A percentile compares a stretch with the other conserved stretches of the same genome.
Evolutionary conservation across 2,329 filamentous ascomycete species (phyloP).

Genomic region (Fusarium sacchari): DNA sequence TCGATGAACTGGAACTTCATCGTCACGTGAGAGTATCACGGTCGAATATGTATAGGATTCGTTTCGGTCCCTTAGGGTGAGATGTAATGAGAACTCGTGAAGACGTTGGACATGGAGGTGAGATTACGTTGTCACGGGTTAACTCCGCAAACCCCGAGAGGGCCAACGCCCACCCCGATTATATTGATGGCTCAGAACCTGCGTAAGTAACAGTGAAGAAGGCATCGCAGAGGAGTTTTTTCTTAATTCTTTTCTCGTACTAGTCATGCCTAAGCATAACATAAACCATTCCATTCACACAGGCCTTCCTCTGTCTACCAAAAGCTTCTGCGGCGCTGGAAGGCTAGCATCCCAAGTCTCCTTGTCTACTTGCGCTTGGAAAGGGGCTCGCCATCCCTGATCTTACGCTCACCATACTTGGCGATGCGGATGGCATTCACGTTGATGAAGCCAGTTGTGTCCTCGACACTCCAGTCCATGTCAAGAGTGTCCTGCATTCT

Average conservation of each 20-base stretch:
- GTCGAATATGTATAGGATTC: not conserved
- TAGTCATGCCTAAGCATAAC: not conserved
- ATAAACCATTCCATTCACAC: not conserved
- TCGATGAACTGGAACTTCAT: slow-evolving; percentile 39
- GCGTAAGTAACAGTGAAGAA: not conserved
- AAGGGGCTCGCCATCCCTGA: not conserved
- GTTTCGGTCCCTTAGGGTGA: not conserved
- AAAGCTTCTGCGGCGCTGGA: not conserved
- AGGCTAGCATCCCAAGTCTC: not conserved
- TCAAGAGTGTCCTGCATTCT: not conserved
- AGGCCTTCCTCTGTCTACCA: not conserved
- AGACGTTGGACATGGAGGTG: not conserved
- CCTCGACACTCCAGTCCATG: not conserved
- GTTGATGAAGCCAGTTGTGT: not conserved
- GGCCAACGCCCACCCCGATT: not conserved
- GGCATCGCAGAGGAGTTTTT: not conserved
- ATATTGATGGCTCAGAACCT: not conserved
- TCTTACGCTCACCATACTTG: not conserved
- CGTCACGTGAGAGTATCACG: not conserved
- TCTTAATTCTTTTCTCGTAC: not conserved
- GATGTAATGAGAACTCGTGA: not conserved
- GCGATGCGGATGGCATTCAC: not conserved
- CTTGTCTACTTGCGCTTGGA: not conserved
- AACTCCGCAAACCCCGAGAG: slow-evolving; percentile 33
- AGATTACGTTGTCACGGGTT: slow-evolving; percentile 15